Conservation (phyloP, 2,329 filamentous ascomycete species). For the Colletotrichum tofieldiae region DNA sequence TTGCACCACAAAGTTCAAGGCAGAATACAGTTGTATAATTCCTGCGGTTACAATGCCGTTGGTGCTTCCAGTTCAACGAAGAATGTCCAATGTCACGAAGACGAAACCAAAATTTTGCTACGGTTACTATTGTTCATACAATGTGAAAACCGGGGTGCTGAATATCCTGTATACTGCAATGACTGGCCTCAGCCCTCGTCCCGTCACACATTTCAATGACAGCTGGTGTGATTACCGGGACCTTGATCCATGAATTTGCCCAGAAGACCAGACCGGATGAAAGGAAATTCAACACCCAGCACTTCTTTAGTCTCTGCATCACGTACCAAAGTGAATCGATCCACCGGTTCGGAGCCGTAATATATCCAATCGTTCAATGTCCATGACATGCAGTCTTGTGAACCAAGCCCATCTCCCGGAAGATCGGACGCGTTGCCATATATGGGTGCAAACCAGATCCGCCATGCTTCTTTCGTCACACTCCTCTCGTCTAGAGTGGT, state of each 20-base stretch:
- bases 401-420: constrained; percentile 45
- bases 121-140: neutral
- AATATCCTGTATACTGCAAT: too few relatives aligned
- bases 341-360: constrained; percentile 53
- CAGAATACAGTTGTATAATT: neutral
- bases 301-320: constrained; percentile 46
- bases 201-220: neutral
- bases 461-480: constrained; percentile 48
- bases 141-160: too few relatives aligned
- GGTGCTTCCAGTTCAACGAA: too few relatives aligned
- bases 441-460: constrained; percentile 47
- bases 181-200: too few relatives aligned
- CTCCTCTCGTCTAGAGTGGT: constrained; percentile 32
- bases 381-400: constrained; percentile 51
- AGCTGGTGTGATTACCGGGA: neutral
- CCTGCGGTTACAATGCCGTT: too few relatives aligned
- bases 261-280: constrained; percentile 51
- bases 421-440: constrained; percentile 48
- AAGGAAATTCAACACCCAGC: constrained; percentile 53
- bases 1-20: neutral
- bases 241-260: neutral
- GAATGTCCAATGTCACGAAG: too few relatives aligned
- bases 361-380: constrained; percentile 53
- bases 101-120: neutral
- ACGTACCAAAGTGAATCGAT: constrained; percentile 51